phyloP scores from a whole-genome alignment of 768 basidiomycete species.

The Tylopilus sp. region DNA sequence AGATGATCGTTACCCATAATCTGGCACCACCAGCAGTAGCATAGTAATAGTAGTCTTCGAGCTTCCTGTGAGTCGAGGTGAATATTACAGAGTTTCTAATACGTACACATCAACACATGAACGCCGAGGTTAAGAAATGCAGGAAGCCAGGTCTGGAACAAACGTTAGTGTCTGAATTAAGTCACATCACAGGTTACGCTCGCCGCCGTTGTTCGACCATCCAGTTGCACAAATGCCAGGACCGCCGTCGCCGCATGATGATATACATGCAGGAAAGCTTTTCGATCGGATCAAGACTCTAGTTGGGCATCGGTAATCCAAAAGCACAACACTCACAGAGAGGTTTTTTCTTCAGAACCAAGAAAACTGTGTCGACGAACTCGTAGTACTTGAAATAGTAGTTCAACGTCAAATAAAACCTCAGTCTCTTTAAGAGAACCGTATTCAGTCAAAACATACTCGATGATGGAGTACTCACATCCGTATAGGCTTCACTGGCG shows the following conservation, averaged over 20 bases:
- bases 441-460: background rate
- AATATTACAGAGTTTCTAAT: background rate
- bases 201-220: slow-evolving; percentile 86
- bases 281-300: background rate
- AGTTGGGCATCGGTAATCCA: background rate
- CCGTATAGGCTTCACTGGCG: slow-evolving; percentile 69
- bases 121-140: slow-evolving; percentile 85
- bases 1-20: slow-evolving; percentile 13
- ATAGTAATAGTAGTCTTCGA: slow-evolving; percentile 93
- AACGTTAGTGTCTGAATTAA: background rate
- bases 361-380: slow-evolving; percentile 90
- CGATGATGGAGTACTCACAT: slow-evolving; percentile 47
- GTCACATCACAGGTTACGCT: slow-evolving; percentile 27
- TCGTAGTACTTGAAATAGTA: slow-evolving; percentile 98
- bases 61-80: background rate
- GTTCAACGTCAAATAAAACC: slow-evolving; percentile 96
- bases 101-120: slow-evolving; percentile 95
- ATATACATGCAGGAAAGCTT: slow-evolving; percentile 95
- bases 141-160: slow-evolving; percentile 80
- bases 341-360: slow-evolving; percentile 95
- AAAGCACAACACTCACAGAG: slow-evolving; percentile 54
- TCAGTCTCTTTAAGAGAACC: slow-evolving; percentile 55
- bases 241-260: slow-evolving; percentile 95
- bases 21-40: slow-evolving; percentile 70
- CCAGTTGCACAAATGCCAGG: slow-evolving; percentile 89